phyloP scores from a whole-genome alignment of 768 basidiomycete species.

The Auricularia auricula-judae region DNA sequence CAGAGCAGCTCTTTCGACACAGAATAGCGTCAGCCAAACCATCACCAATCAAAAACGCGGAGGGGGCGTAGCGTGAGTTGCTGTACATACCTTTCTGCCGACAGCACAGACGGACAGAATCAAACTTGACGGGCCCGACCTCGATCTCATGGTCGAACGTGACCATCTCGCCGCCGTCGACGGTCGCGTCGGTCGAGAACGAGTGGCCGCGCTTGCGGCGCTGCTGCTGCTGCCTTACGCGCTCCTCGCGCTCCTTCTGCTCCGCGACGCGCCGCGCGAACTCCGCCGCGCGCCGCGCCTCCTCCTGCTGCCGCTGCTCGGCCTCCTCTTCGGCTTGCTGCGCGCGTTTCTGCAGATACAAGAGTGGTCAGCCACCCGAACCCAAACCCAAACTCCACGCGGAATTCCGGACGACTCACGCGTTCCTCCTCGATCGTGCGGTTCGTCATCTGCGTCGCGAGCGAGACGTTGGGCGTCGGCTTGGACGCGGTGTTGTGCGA shows the following conservation, averaged over 20 bases:
- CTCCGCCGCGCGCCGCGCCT: slow-evolving; percentile 39
- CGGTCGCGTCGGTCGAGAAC: slow-evolving; percentile 19
- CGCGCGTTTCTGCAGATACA: slow-evolving; percentile 28
- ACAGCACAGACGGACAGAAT: slow-evolving; percentile 59
- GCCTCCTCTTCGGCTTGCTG: slow-evolving; percentile 48
- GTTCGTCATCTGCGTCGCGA: slow-evolving; percentile 69
- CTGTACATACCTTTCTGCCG: slow-evolving; percentile 43
- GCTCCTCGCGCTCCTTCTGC: slow-evolving; percentile 53
- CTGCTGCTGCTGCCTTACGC: slow-evolving; percentile 34
- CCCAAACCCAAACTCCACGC: not conserved
- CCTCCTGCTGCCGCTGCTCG: slow-evolving; percentile 19
- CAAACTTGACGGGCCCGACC: slow-evolving; percentile 49
- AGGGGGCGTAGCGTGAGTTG: too few relatives aligned
- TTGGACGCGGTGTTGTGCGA: slow-evolving; percentile 42
- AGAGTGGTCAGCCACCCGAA: not conserved
- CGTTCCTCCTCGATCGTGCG: slow-evolving; percentile 61
- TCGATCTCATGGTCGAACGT: slow-evolving; percentile 39
- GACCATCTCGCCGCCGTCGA: slow-evolving; percentile 48
- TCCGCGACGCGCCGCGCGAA: slow-evolving; percentile 51
- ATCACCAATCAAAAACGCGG: slow-evolving; percentile 3
- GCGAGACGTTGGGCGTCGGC: slow-evolving; percentile 49
- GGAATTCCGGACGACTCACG: slow-evolving; percentile 26
- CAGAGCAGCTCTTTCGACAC: slow-evolving; percentile 44
- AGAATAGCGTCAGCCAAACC: not conserved
- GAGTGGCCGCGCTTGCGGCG: slow-evolving; percentile 57